Conservation (phyloP, 164 flowering plant species). For the Hamamelis virginiana region DNA sequence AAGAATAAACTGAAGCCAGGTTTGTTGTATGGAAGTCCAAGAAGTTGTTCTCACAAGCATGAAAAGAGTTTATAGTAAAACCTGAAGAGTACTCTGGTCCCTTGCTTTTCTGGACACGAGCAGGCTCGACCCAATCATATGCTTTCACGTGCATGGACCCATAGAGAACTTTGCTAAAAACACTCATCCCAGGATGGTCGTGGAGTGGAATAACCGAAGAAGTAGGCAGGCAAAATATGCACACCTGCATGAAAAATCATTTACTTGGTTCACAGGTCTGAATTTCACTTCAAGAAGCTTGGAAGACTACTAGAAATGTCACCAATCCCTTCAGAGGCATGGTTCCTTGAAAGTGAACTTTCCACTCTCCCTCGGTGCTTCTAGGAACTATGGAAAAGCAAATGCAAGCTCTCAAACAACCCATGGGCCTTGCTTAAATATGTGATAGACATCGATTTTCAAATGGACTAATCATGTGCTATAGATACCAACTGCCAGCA, state of each 20-base stretch:
- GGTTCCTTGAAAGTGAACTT: background rate
- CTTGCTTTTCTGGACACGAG: constrained; percentile 36
- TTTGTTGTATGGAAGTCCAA: background rate
- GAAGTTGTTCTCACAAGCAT: too few relatives aligned
- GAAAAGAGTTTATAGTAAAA: constrained; percentile 20
- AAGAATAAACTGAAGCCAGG: background rate
- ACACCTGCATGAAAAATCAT: constrained; percentile 64
- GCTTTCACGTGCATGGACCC: constrained; percentile 96
- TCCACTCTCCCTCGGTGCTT: background rate
- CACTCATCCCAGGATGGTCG: constrained; percentile 96
- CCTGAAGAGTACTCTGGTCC: constrained; percentile 46
- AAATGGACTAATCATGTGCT: too few relatives aligned
- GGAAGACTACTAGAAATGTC: too few relatives aligned
- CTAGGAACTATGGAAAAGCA: background rate
- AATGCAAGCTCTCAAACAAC: background rate
- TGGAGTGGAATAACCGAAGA: constrained; percentile 96
- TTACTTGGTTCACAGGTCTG: background rate
- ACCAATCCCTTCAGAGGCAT: background rate
- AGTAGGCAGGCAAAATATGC: constrained; percentile 90
- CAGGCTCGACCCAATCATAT: constrained; percentile 94
- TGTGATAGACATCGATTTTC: too few relatives aligned
- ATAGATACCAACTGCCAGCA: too few relatives aligned
- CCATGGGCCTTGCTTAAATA: background rate
- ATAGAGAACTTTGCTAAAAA: constrained; percentile 87
- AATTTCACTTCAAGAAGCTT: background rate